Conservation (phyloP, 2,329 filamentous ascomycete genomes). For the Alternaria postmessia region DNA sequence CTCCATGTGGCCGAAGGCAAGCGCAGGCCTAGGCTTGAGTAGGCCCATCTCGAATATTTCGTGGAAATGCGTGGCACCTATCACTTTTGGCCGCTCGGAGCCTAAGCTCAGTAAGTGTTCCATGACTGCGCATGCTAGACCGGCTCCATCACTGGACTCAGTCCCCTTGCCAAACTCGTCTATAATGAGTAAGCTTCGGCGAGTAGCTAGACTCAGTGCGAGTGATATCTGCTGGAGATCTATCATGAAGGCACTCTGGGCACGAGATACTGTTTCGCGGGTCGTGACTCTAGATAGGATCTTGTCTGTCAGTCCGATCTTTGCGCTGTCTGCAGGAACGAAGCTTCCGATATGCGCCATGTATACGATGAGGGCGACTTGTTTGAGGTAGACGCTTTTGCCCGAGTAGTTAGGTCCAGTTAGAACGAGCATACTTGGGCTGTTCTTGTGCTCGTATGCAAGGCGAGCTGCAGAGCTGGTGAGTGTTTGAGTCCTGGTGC, state of each 20-base stretch:
- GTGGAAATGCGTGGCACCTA: constrained; percentile 71
- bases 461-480: constrained; percentile 12
- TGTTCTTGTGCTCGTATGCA: constrained; percentile 25
- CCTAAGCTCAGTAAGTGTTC: constrained; percentile 63
- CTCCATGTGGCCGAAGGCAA: constrained; percentile 76
- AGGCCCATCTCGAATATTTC: constrained; percentile 75
- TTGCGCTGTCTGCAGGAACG: constrained; percentile 80
- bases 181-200: constrained; percentile 81
- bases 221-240: constrained; percentile 88
- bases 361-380: constrained; percentile 88
- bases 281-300: constrained; percentile 88
- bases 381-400: constrained; percentile 95
- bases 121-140: constrained; percentile 68
- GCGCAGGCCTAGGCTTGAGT: constrained; percentile 58
- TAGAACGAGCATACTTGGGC: constrained; percentile 76
- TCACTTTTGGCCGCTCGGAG: constrained; percentile 63
- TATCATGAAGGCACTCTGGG: constrained; percentile 75
- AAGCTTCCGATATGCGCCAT: constrained; percentile 91
- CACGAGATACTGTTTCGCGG: constrained; percentile 69
- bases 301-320: constrained; percentile 88
- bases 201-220: constrained; percentile 76
- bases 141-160: constrained; percentile 69
- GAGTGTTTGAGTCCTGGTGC: background rate
- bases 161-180: constrained; percentile 88
- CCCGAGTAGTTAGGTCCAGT: constrained; percentile 97